Evolutionary conservation across 257 asterid genomes (phyloP).

Genomic region (Solanum lignicaule): DNA sequence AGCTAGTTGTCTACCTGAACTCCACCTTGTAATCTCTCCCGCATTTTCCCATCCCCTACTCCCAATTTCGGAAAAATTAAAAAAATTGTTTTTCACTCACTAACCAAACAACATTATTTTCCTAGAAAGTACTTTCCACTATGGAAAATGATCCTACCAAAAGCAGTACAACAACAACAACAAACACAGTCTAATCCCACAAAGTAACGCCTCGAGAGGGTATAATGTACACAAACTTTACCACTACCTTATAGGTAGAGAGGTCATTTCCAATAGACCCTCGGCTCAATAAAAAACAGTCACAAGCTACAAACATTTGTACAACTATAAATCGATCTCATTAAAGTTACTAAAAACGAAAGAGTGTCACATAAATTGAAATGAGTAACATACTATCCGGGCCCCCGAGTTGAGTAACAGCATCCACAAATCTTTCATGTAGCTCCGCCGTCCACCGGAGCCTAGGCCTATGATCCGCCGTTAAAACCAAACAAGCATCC

Average conservation of each 20-base stretch:
- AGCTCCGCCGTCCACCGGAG: slow-evolving; percentile 62
- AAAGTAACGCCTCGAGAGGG: not conserved
- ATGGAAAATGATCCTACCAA: not conserved
- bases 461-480: slow-evolving; percentile 48
- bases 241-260: not conserved
- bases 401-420: slow-evolving; percentile 54
- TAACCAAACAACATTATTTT: not conserved
- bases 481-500: slow-evolving; percentile 38
- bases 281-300: too few species aligned
- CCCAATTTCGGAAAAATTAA: not conserved
- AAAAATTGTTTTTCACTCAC: not conserved
- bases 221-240: not conserved
- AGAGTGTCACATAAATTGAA: not conserved
- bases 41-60: not conserved
- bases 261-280: fast-evolving
- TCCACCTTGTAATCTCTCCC: not conserved
- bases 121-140: not conserved
- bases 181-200: not conserved
- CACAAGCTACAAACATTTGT: not conserved
- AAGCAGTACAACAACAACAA: not conserved
- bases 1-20: not conserved
- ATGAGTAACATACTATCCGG: slow-evolving; percentile 31
- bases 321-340: not conserved
- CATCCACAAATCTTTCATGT: slow-evolving; percentile 47
- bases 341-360: not conserved